Evolutionary conservation across 805 yeast species (phyloP).

Genomic region (Barnettozyma populi): DNA sequence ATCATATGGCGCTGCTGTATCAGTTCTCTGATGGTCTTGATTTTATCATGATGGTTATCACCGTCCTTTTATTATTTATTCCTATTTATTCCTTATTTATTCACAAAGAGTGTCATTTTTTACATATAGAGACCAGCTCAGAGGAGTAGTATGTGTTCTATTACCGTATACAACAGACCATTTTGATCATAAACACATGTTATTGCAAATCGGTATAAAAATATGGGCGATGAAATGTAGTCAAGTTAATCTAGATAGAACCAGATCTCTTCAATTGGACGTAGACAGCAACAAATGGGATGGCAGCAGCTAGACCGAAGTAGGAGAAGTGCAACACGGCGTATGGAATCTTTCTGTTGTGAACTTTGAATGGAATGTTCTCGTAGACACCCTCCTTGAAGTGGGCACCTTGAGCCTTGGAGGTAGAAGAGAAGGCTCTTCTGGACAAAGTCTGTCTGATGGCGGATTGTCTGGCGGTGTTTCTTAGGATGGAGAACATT

Average conservation of each 20-base stretch:
- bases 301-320: constrained; percentile 61
- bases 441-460: constrained; percentile 23
- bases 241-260: constrained; percentile 29
- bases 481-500: constrained; percentile 14
- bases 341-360: constrained; percentile 88
- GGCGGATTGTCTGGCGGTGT: constrained; percentile 30
- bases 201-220: constrained; percentile 2
- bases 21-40: not conserved
- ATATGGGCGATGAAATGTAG: not conserved
- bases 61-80: not conserved
- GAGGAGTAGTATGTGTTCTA: too few relatives aligned
- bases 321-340: constrained; percentile 77
- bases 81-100: constrained; percentile 4
- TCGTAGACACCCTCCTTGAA: constrained; percentile 81
- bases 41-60: not conserved
- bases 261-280: constrained; percentile 91
- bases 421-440: constrained; percentile 54
- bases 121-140: not conserved
- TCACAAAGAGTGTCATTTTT: not conserved
- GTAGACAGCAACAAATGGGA: constrained; percentile 74
- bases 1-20: not conserved
- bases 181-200: constrained; percentile 6
- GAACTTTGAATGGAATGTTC: constrained; percentile 92
- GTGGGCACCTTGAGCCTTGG: constrained; percentile 39
- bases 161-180: not conserved